Evolutionary conservation across 441 rosid species (phyloP), one percentile per base, ranked within the genome.

Genomic region (Macaranga tanarius): DNA sequence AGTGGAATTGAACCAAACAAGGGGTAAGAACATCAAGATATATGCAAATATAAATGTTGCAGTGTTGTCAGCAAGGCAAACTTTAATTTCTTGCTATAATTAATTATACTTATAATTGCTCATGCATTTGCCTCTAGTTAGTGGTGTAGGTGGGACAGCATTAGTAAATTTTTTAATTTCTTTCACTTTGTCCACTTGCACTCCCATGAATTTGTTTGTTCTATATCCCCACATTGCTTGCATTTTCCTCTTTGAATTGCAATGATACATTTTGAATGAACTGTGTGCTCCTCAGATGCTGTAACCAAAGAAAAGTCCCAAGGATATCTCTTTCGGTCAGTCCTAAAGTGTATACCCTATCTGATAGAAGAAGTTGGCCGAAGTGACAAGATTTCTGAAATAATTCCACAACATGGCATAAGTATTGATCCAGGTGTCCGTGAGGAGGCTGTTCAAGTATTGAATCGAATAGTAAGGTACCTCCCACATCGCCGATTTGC

Each of bases 391-490:
- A 92, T 96, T 71, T 87, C 99, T 38, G 99, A 96, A 85, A 92
- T 96, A 79, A 96, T 96, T 84, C 99, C 99, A 76, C 97, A 93
- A 83, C 98, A 96, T 78, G 99, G 99, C 63, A 92, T 96, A 82
- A 93, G 98, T 83, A 88, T 93, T 70, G 99, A 96, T 84, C 98
- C 99, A 71, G 98, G 99, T 61, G 99, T 96, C 60, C 99, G 99
- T 56, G 99, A 93, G 84, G 99, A 96, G 88, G 99, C 99, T 58
- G 99, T 90, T 54, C 99, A 88, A 83, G 97, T 93, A 40, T 83
- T 96, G 86, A 96, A 92, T 85, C 87, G 99, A 75, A 87, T 93
- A 81, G 97, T 96, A 67, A 88, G 92, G 76, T 86, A 81, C 83
- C 95, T 93, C 82, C 96, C 97, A 38, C 97, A 87, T 79, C 97